Percentiles rank a stretch among this genome's conserved stretches.
These are phyloP conservation scores for Coemansia sp. DNA, from an alignment of 192 early-diverging fungal species.

Conservation along the genomic window DNA sequence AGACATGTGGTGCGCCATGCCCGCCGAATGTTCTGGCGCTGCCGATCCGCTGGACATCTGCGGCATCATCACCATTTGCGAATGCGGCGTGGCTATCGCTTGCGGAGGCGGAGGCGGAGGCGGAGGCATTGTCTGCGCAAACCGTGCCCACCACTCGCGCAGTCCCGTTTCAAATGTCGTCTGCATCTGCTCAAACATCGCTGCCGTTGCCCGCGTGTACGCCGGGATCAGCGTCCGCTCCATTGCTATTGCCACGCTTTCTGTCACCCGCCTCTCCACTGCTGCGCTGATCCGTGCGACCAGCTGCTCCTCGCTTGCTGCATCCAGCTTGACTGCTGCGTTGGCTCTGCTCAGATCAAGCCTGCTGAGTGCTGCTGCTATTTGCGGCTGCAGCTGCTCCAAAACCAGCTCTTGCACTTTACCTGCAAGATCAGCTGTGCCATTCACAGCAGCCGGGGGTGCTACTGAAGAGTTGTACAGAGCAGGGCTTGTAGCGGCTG, in stretches of 20 bases:
- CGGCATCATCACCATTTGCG: slow-evolving; percentile 40
- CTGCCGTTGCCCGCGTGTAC: slow-evolving; percentile 45
- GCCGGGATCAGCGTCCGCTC: slow-evolving; percentile 51
- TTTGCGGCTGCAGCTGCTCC: slow-evolving; percentile 25
- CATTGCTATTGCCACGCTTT: slow-evolving; percentile 31
- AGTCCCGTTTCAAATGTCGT: slow-evolving; percentile 45
- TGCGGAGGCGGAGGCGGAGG: slow-evolving; percentile 30
- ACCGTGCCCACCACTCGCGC: slow-evolving; percentile 51
- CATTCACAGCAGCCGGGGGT: neutral
- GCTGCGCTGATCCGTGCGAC: slow-evolving; percentile 27
- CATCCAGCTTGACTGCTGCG: slow-evolving; percentile 9
- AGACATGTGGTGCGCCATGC: slow-evolving; percentile 1
- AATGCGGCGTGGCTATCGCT: slow-evolving; percentile 32
- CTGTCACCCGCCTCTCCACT: slow-evolving; percentile 28
- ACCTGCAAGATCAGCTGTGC: neutral
- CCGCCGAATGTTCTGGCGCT: neutral
- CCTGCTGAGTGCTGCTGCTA: slow-evolving; percentile 17
- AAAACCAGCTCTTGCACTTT: neutral
- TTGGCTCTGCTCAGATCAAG: slow-evolving; percentile 3
- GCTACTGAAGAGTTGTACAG: neutral
- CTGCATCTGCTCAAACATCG: slow-evolving; percentile 56
- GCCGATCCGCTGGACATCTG: slow-evolving; percentile 16
- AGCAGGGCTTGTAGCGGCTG: too few relatives aligned
- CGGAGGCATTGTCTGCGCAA: slow-evolving; percentile 44
- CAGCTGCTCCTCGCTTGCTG: slow-evolving; percentile 31